Evolutionary conservation across 2,329 filamentous ascomycete genomes (phyloP).

Genomic region (Rasamsonia emersonii): DNA sequence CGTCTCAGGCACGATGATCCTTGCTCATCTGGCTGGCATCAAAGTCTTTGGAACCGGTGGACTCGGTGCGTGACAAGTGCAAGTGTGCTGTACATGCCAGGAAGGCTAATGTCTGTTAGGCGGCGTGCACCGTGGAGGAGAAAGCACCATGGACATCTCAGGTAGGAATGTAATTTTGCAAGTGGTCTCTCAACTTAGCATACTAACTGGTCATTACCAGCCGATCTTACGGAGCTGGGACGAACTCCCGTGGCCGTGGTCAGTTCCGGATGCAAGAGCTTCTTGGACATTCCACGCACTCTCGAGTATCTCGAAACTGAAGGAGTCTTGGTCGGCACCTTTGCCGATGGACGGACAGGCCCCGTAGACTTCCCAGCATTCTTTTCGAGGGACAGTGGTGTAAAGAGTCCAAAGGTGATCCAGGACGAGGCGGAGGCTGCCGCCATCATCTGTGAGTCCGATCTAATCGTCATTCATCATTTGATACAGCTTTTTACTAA

Average conservation of each 20-base stretch:
- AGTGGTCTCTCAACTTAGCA: slow-evolving; percentile 1
- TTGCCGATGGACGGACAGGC: slow-evolving; percentile 68
- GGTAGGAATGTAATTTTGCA: slow-evolving; percentile 16
- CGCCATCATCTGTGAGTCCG: slow-evolving; percentile 62
- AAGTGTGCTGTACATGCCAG: background rate
- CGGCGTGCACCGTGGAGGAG: slow-evolving; percentile 83
- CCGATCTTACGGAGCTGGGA: slow-evolving; percentile 88
- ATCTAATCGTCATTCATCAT: background rate
- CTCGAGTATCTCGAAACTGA: slow-evolving; percentile 70
- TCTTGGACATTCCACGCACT: slow-evolving; percentile 83
- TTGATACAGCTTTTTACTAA: slow-evolving; percentile 2
- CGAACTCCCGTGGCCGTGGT: slow-evolving; percentile 82
- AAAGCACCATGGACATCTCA: slow-evolving; percentile 84
- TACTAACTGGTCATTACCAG: slow-evolving; percentile 29
- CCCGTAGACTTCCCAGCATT: slow-evolving; percentile 84
- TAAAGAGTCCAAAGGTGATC: slow-evolving; percentile 68
- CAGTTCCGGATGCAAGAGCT: slow-evolving; percentile 88
- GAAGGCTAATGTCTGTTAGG: slow-evolving; percentile 32
- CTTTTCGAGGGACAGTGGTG: slow-evolving; percentile 79
- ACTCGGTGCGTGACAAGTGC: slow-evolving; percentile 43
- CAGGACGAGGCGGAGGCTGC: slow-evolving; percentile 73
- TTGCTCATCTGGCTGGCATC: slow-evolving; percentile 80
- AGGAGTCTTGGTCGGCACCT: slow-evolving; percentile 74
- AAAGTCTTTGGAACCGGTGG: slow-evolving; percentile 91
- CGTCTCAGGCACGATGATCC: slow-evolving; percentile 83